Percentiles rank a stretch among this genome's conserved stretches.
Conservation (phyloP, 2,329 filamentous ascomycete genomes). For the Fusarium buharicum region DNA sequence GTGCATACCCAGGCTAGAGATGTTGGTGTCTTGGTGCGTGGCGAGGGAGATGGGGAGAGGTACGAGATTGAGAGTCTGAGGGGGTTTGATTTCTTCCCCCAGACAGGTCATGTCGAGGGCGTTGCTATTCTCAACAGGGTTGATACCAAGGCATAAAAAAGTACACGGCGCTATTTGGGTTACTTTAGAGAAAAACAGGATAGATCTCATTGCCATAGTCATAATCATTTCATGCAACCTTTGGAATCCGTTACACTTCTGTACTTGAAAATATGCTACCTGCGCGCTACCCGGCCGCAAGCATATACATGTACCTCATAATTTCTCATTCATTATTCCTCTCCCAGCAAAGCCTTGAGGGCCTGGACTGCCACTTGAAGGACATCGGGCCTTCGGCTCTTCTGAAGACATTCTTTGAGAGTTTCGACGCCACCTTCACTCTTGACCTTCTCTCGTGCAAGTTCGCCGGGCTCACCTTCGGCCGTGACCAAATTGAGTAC, state of each 20-base stretch:
- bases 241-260: constrained; percentile 21
- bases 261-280: constrained; percentile 7
- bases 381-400: constrained; percentile 74
- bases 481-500: constrained; percentile 77
- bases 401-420: constrained; percentile 75
- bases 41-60: constrained; percentile 60
- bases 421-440: constrained; percentile 72
- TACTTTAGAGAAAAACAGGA: constrained; percentile 13
- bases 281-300: constrained; percentile 5
- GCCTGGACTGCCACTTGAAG: constrained; percentile 77
- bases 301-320: constrained; percentile 11
- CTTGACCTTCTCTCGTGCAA: constrained; percentile 69
- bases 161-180: constrained; percentile 19
- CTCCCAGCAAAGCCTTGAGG: constrained; percentile 72
- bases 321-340: constrained; percentile 37
- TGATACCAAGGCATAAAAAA: constrained; percentile 44
- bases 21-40: constrained; percentile 85
- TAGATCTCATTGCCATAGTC: constrained; percentile 33
- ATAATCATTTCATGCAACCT: constrained; percentile 27
- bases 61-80: constrained; percentile 92
- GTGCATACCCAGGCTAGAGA: constrained; percentile 97
- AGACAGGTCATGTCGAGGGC: constrained; percentile 77
- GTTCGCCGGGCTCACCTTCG: constrained; percentile 71
- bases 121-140: constrained; percentile 72
- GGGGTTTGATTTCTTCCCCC: constrained; percentile 98